These are phyloP conservation scores for Graphiopsis chlorocephala DNA, from an alignment of 2,329 filamentous ascomycete species.

Conservation along the genomic window DNA sequence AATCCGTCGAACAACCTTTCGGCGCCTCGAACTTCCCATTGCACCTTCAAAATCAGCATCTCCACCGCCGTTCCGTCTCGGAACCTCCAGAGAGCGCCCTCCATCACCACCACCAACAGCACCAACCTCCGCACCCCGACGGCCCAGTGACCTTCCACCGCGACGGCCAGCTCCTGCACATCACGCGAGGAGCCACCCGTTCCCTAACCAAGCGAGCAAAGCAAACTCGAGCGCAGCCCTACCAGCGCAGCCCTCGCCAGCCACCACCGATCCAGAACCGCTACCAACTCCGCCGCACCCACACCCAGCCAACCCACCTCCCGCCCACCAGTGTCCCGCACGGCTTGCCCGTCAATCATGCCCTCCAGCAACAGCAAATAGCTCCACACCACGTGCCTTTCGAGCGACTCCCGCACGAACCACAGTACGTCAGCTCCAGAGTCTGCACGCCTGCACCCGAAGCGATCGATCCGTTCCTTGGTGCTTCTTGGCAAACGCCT, in stretches of 20 bases:
- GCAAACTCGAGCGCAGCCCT: conserved; percentile 17
- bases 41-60: conserved; percentile 6
- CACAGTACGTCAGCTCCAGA: conserved; percentile 19
- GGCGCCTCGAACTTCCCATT: conserved; percentile 15
- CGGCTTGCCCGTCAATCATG: not conserved
- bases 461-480: conserved; percentile 11
- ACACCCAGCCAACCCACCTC: conserved; percentile 19
- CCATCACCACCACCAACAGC: conserved; percentile 3
- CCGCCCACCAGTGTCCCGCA: conserved; percentile 22
- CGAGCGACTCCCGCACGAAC: conserved; percentile 15
- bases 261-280: not conserved
- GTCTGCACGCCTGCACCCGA: conserved; percentile 25
- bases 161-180: conserved; percentile 24
- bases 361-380: conserved; percentile 15
- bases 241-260: conserved; percentile 10
- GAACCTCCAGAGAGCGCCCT: conserved; percentile 24
- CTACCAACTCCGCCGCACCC: conserved; percentile 15
- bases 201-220: conserved; percentile 19
- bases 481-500: not conserved
- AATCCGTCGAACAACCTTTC: conserved; percentile 22
- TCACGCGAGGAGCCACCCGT: conserved; percentile 15
- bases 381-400: not conserved
- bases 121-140: not conserved
- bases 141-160: conserved; percentile 25
- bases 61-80: conserved; percentile 27